A percentile compares a stretch with the other conserved stretches of the same genome.
Conservation (phyloP, 306 rosid species). For the Sicyos edulis region DNA sequence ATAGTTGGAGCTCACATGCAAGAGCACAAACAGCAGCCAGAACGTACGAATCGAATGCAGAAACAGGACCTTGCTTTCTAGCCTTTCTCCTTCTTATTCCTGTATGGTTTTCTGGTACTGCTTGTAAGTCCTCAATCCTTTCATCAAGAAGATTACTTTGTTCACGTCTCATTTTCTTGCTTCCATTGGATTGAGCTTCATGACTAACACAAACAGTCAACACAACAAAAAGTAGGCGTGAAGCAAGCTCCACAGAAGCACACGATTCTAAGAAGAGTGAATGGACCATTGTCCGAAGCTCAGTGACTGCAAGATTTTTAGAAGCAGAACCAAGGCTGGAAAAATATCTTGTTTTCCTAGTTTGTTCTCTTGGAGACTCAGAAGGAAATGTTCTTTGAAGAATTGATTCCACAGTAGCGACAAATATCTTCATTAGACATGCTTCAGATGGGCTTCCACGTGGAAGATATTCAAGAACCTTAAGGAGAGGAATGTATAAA, state of each 20-base stretch:
- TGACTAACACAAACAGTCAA: constrained; percentile 93
- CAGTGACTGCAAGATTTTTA: constrained; percentile 92
- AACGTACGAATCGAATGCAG: constrained; percentile 97
- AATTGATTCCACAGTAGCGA: constrained; percentile 91
- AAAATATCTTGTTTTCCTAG: constrained; percentile 66
- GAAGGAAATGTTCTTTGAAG: constrained; percentile 87
- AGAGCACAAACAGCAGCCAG: constrained; percentile 96
- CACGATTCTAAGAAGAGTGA: constrained; percentile 95
- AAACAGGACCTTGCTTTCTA: constrained; percentile 83
- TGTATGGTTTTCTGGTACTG: constrained; percentile 44
- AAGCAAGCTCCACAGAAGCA: constrained; percentile 88
- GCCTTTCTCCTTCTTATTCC: constrained; percentile 41
- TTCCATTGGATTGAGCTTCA: constrained; percentile 74
- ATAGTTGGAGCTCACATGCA: constrained; percentile 87
- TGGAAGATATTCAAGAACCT: constrained; percentile 95
- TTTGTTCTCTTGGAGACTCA: constrained; percentile 60
- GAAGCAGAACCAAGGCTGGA: constrained; percentile 67
- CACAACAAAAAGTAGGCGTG: constrained; percentile 88
- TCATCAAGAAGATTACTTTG: constrained; percentile 46
- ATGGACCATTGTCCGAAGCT: constrained; percentile 97
- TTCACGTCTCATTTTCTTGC: constrained; percentile 67
- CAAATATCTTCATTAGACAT: constrained; percentile 94
- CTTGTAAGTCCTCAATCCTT: constrained; percentile 42
- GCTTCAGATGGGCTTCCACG: constrained; percentile 99
- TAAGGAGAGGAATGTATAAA: constrained; percentile 86